Evolutionary conservation across 306 rosid genomes (phyloP).

Genomic region (Dicorynia guianensis): DNA sequence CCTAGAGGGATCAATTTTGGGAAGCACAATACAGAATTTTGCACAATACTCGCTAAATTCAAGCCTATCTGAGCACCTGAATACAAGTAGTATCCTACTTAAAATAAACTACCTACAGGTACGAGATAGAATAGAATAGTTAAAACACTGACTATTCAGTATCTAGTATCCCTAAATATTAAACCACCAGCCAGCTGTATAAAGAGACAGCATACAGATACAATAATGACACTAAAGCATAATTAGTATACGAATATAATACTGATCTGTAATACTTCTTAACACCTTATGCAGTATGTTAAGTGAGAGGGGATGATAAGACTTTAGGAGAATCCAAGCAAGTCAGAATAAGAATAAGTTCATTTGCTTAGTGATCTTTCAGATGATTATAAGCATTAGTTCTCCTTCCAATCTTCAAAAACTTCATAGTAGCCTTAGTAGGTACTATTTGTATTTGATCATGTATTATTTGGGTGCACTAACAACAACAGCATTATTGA

Average conservation of each 20-base stretch:
- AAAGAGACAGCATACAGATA: too few relatives aligned
- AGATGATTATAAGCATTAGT: slow-evolving; percentile 4
- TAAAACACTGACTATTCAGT: too few relatives aligned
- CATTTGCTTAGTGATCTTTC: not conserved
- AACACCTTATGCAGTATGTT: not conserved
- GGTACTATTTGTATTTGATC: not conserved
- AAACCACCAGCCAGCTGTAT: too few relatives aligned
- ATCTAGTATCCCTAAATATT: too few relatives aligned
- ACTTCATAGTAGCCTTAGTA: slow-evolving; percentile 11
- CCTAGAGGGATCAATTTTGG: slow-evolving; percentile 26
- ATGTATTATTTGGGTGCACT: not conserved
- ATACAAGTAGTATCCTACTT: too few relatives aligned
- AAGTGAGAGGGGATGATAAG: slow-evolving; percentile 4
- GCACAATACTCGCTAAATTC: too few relatives aligned
- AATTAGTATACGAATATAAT: too few relatives aligned
- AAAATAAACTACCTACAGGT: too few relatives aligned
- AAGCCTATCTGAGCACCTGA: too few relatives aligned
- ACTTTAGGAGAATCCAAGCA: slow-evolving; percentile 13
- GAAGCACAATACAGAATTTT: not conserved
- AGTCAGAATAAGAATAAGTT: slow-evolving; percentile 22
- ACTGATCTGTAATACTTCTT: too few relatives aligned
- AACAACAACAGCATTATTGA: not conserved
- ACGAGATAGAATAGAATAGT: too few relatives aligned
- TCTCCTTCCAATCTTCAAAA: slow-evolving; percentile 7
- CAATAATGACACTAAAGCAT: too few relatives aligned